phyloP scores from a whole-genome alignment of 148 eudicot genomes.

The Rhododendron williamsianum region DNA sequence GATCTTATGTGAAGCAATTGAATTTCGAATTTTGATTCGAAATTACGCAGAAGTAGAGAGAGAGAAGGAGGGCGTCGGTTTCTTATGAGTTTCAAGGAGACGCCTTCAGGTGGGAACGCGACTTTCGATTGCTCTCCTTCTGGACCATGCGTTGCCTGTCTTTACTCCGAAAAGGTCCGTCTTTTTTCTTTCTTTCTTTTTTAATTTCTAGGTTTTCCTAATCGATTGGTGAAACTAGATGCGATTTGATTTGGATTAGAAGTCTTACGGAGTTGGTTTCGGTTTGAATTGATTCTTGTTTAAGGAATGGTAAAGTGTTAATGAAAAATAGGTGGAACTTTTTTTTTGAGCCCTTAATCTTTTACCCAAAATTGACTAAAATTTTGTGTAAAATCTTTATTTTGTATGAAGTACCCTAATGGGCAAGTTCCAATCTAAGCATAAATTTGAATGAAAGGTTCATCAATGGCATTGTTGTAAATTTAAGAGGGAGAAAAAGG shows the following conservation, averaged over 20 bases:
- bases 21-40: not conserved
- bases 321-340: not conserved
- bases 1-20: not conserved
- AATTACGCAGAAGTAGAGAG: not conserved
- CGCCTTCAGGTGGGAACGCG: slow-evolving; percentile 41
- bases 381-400: no score
- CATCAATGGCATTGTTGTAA: not conserved
- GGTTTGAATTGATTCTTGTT: not conserved
- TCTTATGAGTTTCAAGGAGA: slow-evolving; percentile 64
- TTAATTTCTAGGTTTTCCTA: not conserved
- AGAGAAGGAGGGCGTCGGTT: slow-evolving; percentile 19
- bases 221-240: not conserved
- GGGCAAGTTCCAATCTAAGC: not conserved
- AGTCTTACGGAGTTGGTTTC: not conserved
- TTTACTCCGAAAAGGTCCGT: slow-evolving; percentile 75
- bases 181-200: not conserved
- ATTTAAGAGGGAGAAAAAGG: not conserved
- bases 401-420: not conserved
- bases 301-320: not conserved
- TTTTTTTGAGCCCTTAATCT: not conserved
- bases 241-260: not conserved
- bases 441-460: no score
- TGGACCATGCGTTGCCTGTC: slow-evolving; percentile 80
- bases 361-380: not conserved
- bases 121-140: slow-evolving; percentile 90